Evolutionary conservation across 2,329 filamentous ascomycete species (phyloP), one percentile per base, ranked within the genome.

Genomic region (Podosphaera aphanis): DNA sequence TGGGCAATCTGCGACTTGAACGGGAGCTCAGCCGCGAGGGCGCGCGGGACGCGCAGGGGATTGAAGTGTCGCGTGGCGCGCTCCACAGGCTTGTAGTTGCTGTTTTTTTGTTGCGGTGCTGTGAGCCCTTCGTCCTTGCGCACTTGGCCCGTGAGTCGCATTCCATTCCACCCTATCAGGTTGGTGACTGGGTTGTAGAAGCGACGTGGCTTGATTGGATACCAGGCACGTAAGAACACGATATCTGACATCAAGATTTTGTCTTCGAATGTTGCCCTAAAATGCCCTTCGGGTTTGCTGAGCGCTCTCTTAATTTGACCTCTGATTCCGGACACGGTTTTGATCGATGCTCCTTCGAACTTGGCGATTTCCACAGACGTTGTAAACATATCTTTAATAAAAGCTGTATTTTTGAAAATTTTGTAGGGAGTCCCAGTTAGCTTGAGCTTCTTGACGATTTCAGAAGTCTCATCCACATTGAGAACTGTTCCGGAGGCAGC

Each of bases 401-500:
- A 98, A 35, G 90, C 86, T 0, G 90, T 98, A 66, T 98, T 98
- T 64, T 93, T 93, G 74, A 92, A 95, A 63, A 95, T 92, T 66
- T 95, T 95, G 71, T 90, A 92, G 1, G 90, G 86, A 42, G 75
- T 71, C 49, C 90, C 90, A 0, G 85, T 94, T 43, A 98, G 73
- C 63, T 98, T 98, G 59, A 98, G 77, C 69, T 98, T 98, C 73
- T 98, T 98, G 62, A 98, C 90, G 52, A 98, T 95, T 61, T 98
- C 90, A 2, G 83, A 86, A 36, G 80, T 83, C 64, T 95, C 86
- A 60, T 98, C 90, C 18, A 98, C 90, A 57, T 79, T 86, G 51
- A 95, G 67, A 3, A 98, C 83, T 1, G 90, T 90, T 49, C 90
- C 90, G 0, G 86, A 94, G 2, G 90, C 92, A 8, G 90, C 83